These are phyloP conservation scores for Cudoniella acicularis DNA, from an alignment of 495 filamentous ascomycete species.

Conservation along the genomic window DNA sequence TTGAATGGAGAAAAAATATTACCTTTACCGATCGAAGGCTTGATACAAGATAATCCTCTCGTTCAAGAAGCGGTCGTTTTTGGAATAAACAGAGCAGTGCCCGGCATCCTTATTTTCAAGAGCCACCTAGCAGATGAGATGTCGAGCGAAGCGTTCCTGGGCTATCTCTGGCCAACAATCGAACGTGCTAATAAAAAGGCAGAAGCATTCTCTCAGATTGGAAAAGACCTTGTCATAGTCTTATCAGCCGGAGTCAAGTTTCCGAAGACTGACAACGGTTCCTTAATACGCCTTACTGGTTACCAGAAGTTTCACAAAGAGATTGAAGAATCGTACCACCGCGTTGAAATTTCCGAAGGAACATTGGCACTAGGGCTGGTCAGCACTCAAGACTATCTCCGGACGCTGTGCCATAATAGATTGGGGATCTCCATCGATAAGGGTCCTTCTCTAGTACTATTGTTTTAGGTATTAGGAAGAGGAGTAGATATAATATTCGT, in stretches of 20 bases:
- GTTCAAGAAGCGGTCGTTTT: neutral
- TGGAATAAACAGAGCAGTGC: neutral
- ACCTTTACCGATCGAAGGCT: slow-evolving; percentile 52
- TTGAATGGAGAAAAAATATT: slow-evolving; percentile 66
- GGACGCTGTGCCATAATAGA: too few species aligned
- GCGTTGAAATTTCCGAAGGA: too few species aligned
- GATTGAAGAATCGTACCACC: too few species aligned
- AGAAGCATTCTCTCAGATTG: neutral
- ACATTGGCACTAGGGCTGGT: too few species aligned
- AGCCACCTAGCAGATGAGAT: neutral
- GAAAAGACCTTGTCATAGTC: neutral
- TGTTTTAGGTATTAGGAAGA: too few species aligned
- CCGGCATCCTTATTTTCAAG: neutral
- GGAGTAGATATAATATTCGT: too few species aligned
- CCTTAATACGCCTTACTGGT: neutral
- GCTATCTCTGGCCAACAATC: neutral
- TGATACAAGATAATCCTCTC: neutral
- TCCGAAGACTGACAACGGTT: neutral
- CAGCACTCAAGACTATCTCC: too few species aligned
- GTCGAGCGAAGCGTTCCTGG: neutral
- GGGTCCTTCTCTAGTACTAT: too few species aligned
- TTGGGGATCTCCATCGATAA: too few species aligned
- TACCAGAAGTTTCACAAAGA: neutral
- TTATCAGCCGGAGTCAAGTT: neutral
- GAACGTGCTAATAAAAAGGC: neutral